phyloP scores from a whole-genome alignment of 768 basidiomycete species.

The Asterophora parasitica region DNA sequence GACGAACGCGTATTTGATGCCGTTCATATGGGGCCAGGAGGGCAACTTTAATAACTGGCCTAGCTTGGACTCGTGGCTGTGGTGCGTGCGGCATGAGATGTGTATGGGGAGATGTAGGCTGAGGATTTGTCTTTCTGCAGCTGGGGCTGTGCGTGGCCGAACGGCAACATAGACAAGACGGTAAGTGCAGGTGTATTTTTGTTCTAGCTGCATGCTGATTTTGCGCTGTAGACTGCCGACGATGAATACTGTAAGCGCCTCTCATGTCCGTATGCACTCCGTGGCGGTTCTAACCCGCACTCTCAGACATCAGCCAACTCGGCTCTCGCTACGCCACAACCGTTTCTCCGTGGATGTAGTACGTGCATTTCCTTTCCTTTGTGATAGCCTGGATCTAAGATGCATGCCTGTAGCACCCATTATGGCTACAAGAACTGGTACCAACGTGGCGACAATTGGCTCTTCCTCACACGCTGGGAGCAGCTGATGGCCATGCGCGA shows the following conservation, averaged over 20 bases:
- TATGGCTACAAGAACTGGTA: slow-evolving; percentile 62
- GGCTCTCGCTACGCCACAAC: slow-evolving; percentile 40
- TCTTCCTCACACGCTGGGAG: slow-evolving; percentile 68
- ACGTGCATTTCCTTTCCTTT: slow-evolving; percentile 9
- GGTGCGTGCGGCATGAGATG: slow-evolving; percentile 26
- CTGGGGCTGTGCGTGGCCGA: slow-evolving; percentile 65
- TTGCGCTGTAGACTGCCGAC: slow-evolving; percentile 32
- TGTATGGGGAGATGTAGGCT: background rate
- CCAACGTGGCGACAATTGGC: slow-evolving; percentile 62
- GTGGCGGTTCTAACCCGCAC: no score
- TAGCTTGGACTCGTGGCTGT: slow-evolving; percentile 45
- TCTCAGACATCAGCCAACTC: slow-evolving; percentile 38
- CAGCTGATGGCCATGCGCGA: slow-evolving; percentile 56
- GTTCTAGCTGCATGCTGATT: slow-evolving; percentile 5
- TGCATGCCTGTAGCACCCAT: slow-evolving; percentile 41
- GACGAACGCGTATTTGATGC: slow-evolving; percentile 42
- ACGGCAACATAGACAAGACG: slow-evolving; percentile 38
- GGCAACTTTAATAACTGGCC: slow-evolving; percentile 42
- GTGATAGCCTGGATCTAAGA: background rate
- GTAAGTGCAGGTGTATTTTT: slow-evolving; percentile 21
- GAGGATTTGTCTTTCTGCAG: slow-evolving; percentile 15
- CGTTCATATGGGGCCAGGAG: slow-evolving; percentile 54
- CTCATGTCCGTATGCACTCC: background rate
- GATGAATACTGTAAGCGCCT: slow-evolving; percentile 41
- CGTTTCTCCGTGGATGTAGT: slow-evolving; percentile 46